These are phyloP conservation scores for Coemansia sp. DNA, from an alignment of 192 early-diverging fungal species.

Conservation along the genomic window DNA sequence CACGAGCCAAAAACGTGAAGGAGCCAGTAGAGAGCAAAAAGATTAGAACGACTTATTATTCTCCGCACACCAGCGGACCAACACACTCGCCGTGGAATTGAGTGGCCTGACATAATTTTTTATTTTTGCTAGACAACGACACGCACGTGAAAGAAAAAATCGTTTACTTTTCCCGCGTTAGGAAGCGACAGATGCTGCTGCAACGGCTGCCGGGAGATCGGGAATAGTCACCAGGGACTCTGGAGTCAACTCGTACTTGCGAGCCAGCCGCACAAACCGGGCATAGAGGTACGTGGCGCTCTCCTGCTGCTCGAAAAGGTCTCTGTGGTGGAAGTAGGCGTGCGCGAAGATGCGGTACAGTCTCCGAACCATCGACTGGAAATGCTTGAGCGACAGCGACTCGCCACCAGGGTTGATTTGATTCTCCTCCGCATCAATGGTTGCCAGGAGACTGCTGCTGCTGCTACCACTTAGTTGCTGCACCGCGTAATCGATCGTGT, in stretches of 20 bases:
- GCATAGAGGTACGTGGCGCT: constrained; percentile 71
- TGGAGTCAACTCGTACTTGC: constrained; percentile 64
- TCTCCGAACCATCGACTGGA: constrained; percentile 83
- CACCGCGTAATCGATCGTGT: constrained; percentile 90
- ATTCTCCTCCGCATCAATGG: constrained; percentile 28
- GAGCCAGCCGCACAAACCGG: constrained; percentile 69
- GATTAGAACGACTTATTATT: no score
- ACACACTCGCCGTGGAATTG: not conserved
- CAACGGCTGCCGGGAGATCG: constrained; percentile 37
- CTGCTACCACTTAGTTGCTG: constrained; percentile 77
- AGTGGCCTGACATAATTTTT: no score
- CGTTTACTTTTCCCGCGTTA: no score
- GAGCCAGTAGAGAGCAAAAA: no score
- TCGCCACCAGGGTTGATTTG: constrained; percentile 51
- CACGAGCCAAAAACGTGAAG: no score
- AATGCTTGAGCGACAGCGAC: constrained; percentile 71
- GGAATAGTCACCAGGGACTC: constrained; percentile 76
- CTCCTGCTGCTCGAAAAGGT: constrained; percentile 87
- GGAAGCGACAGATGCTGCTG: not conserved
- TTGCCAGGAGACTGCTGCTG: constrained; percentile 63
- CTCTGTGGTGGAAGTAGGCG: constrained; percentile 89
- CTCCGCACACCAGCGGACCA: not conserved
- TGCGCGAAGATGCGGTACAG: constrained; percentile 98
- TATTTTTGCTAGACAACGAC: no score
- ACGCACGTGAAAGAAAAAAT: no score